Conservation (phyloP, 305 asterid genomes). For the Solanum hybrid region DNA sequence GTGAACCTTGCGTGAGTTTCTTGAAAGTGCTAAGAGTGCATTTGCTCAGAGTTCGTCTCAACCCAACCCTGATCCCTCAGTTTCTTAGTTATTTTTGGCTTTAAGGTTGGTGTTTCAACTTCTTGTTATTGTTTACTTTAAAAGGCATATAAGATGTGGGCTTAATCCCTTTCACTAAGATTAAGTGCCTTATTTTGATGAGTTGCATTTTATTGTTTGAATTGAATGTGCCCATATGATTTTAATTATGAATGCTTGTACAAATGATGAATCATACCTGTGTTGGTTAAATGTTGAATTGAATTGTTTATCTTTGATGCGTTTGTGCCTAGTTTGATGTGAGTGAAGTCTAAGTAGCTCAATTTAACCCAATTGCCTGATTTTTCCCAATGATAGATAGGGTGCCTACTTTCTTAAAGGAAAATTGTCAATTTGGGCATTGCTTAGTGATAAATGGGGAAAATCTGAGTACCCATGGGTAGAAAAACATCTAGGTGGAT, state of each 20-base stretch:
- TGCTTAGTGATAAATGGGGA: neutral
- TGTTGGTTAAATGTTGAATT: neutral
- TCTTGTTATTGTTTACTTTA: neutral
- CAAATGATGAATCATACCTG: neutral
- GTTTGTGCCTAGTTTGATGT: neutral
- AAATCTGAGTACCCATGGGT: neutral
- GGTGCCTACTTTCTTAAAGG: neutral
- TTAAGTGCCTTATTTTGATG: neutral
- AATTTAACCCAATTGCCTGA: neutral
- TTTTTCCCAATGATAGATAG: neutral
- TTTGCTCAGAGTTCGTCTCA: neutral
- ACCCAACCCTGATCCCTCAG: neutral
- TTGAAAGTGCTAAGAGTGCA: neutral
- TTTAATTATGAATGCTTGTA: neutral
- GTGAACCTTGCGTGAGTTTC: neutral
- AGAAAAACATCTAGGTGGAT: neutral
- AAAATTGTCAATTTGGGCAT: neutral
- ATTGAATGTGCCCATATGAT: neutral
- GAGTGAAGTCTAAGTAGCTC: neutral
- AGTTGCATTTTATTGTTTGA: neutral
- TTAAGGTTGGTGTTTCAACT: neutral
- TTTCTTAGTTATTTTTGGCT: neutral
- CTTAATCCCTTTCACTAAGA: neutral
- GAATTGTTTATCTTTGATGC: neutral
- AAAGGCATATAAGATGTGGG: neutral